These are phyloP conservation scores for Talaromyces islandicus DNA, from an alignment of 2,329 filamentous ascomycete genomes.

Conservation along the genomic window DNA sequence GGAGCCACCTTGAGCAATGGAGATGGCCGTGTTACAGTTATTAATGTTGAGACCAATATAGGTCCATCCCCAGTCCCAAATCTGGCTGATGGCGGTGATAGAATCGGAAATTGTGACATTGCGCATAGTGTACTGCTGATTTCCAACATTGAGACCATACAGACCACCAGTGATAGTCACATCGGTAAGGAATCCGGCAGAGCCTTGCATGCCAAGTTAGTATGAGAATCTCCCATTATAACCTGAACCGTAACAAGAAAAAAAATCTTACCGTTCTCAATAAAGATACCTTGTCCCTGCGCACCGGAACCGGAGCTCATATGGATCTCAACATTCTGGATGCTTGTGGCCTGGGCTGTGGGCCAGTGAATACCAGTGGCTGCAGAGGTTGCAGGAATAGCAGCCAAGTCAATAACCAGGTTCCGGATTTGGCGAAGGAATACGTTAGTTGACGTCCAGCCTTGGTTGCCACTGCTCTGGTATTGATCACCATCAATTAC, in stretches of 20 bases:
- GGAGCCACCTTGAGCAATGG: slow-evolving; percentile 41
- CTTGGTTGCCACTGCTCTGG: slow-evolving; percentile 33
- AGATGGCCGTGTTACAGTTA: slow-evolving; percentile 49
- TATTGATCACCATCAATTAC: slow-evolving; percentile 55
- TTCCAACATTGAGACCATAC: slow-evolving; percentile 56
- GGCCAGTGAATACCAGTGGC: slow-evolving; percentile 48
- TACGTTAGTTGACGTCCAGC: slow-evolving; percentile 48
- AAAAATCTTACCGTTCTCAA: slow-evolving; percentile 46
- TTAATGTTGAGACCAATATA: slow-evolving; percentile 47
- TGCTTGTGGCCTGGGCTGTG: slow-evolving; percentile 50
- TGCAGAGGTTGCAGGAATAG: slow-evolving; percentile 23
- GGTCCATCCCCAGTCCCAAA: slow-evolving; percentile 58
- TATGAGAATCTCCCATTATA: neutral
- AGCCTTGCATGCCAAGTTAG: slow-evolving; percentile 27
- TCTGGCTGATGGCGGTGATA: slow-evolving; percentile 49
- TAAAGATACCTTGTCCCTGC: slow-evolving; percentile 54
- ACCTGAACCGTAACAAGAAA: neutral
- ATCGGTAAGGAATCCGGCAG: slow-evolving; percentile 56
- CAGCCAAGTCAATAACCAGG: slow-evolving; percentile 54
- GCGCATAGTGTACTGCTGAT: slow-evolving; percentile 59
- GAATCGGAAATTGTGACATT: slow-evolving; percentile 50
- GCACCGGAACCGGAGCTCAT: slow-evolving; percentile 44
- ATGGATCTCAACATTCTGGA: slow-evolving; percentile 58
- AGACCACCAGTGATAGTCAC: slow-evolving; percentile 56
- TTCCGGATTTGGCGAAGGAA: slow-evolving; percentile 63